Evolutionary conservation across 1,139 yeast species (phyloP), one percentile per base, ranked within the genome.

Genomic region (Sugiyamaella sp.): DNA sequence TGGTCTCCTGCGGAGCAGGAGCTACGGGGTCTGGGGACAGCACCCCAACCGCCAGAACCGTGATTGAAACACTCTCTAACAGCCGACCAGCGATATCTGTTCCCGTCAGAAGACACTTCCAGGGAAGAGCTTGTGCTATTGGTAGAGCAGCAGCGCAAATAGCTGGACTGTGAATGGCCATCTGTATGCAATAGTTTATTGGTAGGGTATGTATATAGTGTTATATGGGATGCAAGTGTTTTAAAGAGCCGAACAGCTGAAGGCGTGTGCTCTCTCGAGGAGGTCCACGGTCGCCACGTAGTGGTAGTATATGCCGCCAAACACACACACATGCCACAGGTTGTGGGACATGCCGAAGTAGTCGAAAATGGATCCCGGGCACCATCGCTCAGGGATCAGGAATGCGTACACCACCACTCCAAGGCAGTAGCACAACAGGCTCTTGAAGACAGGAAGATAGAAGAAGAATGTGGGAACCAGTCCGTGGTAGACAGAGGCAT

Each of bases 341-440:
- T 89, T 90, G 71, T 93, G 99, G 49, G 97, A 89, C 96, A 90
- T 95, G 86, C 93, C 65, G 84, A 77, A 27, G 88, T 86, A 63
- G 75, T 73, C 70, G 84, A 84, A 60, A 73, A 82, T 33, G 69
- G 77, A 51, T 68, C 77, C 63, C 72, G 76, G 68, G 75, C 75
- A 59, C 73, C 89, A 88, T 61, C 95, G 80, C 72, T 93, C 99
- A 1, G 99, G 99, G 48, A 91, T 82, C 55, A 90, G 78, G 2
- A 89, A 81, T 9, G 96, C 96, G 68, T 93, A 93, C 65, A 91
- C 88, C 1, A 86, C 81, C 12, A 91, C 96, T 4, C 99, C 99
- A 0, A 80, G 65, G 62, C 83, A 72, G 66, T 93, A 93, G 82
- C 93, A 86, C 3, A 78, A 71, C 55, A 90, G 78, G 57, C 89